A percentile compares a stretch with the other conserved stretches of the same genome.
These are phyloP conservation scores for Fusarium armeniacum DNA, from an alignment of 2,329 filamentous ascomycete genomes.

Conservation along the genomic window DNA sequence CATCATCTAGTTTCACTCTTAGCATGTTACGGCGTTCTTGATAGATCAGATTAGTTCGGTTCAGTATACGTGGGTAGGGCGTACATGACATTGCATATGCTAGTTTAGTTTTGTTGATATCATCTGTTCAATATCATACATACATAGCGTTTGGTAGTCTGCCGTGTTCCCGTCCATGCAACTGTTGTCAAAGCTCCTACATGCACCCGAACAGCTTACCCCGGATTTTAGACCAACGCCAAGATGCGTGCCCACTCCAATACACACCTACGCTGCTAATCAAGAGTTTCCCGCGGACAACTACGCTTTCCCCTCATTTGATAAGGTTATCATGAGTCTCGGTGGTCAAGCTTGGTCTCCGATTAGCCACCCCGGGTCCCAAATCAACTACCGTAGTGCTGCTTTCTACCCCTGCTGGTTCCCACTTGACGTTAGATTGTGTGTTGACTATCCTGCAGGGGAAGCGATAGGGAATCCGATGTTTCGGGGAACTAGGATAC, in stretches of 20 bases:
- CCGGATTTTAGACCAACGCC: slow-evolving; percentile 28
- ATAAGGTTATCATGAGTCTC: slow-evolving; percentile 29
- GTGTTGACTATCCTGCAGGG: slow-evolving; percentile 20
- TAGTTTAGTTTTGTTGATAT: slow-evolving; percentile 12
- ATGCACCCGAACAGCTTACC: slow-evolving; percentile 31
- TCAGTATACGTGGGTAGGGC: slow-evolving; percentile 28
- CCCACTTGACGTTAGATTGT: slow-evolving; percentile 10
- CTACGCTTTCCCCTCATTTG: slow-evolving; percentile 13
- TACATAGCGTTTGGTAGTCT: slow-evolving; percentile 6
- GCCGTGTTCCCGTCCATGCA: not conserved
- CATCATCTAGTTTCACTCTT: slow-evolving; percentile 62
- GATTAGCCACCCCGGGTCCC: slow-evolving; percentile 23
- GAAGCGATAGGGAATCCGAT: slow-evolving; percentile 35
- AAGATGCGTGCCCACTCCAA: not conserved
- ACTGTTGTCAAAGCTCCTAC: slow-evolving; percentile 18
- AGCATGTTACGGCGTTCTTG: slow-evolving; percentile 36
- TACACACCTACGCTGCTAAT: not conserved
- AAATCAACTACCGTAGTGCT: slow-evolving; percentile 43
- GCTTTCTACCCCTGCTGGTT: slow-evolving; percentile 16
- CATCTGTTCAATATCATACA: slow-evolving; percentile 3
- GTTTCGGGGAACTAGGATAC: slow-evolving; percentile 20
- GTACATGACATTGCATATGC: slow-evolving; percentile 10
- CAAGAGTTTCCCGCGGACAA: slow-evolving; percentile 42
- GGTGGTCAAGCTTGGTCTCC: slow-evolving; percentile 33
- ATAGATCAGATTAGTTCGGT: slow-evolving; percentile 20